These are phyloP conservation scores for Umbelopsis vinacea DNA, from an alignment of 192 early-diverging fungal genomes.

Conservation along the genomic window DNA sequence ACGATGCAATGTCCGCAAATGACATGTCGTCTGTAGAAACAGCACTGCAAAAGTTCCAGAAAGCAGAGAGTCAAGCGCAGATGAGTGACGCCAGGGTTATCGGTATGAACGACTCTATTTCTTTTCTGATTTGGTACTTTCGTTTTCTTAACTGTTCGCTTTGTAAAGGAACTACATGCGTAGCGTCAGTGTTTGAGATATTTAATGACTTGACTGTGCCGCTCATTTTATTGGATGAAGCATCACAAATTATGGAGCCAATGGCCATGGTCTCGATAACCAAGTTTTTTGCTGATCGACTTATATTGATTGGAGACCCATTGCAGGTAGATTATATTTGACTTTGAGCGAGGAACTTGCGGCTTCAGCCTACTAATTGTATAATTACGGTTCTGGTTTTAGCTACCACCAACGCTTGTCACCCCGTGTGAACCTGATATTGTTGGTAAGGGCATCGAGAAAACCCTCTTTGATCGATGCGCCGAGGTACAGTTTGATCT, in stretches of 20 bases:
- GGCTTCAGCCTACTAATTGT: background rate
- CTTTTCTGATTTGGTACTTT: slow-evolving; percentile 32
- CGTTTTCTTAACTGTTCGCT: slow-evolving; percentile 36
- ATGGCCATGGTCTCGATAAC: slow-evolving; percentile 83
- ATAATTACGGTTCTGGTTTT: background rate
- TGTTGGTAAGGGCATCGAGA: slow-evolving; percentile 67
- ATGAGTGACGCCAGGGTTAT: slow-evolving; percentile 57
- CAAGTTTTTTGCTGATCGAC: slow-evolving; percentile 57
- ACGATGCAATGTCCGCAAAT: slow-evolving; percentile 45
- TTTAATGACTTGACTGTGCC: slow-evolving; percentile 62
- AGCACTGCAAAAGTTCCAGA: slow-evolving; percentile 59
- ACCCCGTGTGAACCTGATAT: slow-evolving; percentile 45
- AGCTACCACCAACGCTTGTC: slow-evolving; percentile 84
- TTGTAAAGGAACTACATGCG: slow-evolving; percentile 80
- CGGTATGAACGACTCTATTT: slow-evolving; percentile 42
- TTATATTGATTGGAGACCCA: slow-evolving; percentile 90
- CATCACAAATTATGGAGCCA: slow-evolving; percentile 87
- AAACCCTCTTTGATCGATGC: slow-evolving; percentile 84
- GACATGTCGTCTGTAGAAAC: slow-evolving; percentile 51
- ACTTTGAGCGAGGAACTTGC: background rate
- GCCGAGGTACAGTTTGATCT: slow-evolving; percentile 46
- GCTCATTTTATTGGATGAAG: slow-evolving; percentile 86
- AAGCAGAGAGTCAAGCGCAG: slow-evolving; percentile 54
- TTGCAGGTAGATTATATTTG: slow-evolving; percentile 41
- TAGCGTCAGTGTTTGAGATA: slow-evolving; percentile 76